phyloP scores from a whole-genome alignment of 768 basidiomycete genomes.

The Daedaleopsis sinensis region DNA sequence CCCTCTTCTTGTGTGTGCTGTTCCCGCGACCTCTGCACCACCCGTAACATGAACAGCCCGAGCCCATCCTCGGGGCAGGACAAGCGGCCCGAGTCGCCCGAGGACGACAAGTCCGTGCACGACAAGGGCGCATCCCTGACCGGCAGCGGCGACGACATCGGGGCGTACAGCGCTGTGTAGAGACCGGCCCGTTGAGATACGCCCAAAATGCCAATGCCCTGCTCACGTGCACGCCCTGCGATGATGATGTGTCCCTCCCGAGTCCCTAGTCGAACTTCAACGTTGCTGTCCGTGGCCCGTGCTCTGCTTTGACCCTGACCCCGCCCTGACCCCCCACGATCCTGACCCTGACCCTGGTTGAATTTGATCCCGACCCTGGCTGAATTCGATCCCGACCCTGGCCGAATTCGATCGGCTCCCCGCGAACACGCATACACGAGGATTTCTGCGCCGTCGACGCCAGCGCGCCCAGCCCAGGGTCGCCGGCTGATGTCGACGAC shows the following conservation, averaged over 20 bases:
- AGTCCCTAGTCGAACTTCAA: no score
- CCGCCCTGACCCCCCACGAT: no score
- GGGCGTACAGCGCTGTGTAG: conserved; percentile 11
- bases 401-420: no score
- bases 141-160: conserved; percentile 4
- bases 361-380: no score
- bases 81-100: not conserved
- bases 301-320: no score
- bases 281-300: not conserved
- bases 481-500: no score
- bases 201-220: not conserved
- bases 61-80: conserved; percentile 10
- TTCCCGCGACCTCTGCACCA: not conserved
- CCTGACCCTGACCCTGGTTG: no score
- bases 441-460: no score
- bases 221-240: not conserved
- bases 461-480: no score
- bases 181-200: not conserved
- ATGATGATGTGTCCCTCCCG: not conserved
- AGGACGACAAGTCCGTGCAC: not conserved
- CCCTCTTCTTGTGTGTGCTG: no score
- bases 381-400: no score
- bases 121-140: conserved; percentile 14
- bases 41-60: not conserved
- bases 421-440: no score